A percentile compares a stretch with the other conserved stretches of the same genome.
These are phyloP conservation scores for Aspergillus ellipticus DNA, from an alignment of 495 filamentous ascomycete species.

Conservation along the genomic window DNA sequence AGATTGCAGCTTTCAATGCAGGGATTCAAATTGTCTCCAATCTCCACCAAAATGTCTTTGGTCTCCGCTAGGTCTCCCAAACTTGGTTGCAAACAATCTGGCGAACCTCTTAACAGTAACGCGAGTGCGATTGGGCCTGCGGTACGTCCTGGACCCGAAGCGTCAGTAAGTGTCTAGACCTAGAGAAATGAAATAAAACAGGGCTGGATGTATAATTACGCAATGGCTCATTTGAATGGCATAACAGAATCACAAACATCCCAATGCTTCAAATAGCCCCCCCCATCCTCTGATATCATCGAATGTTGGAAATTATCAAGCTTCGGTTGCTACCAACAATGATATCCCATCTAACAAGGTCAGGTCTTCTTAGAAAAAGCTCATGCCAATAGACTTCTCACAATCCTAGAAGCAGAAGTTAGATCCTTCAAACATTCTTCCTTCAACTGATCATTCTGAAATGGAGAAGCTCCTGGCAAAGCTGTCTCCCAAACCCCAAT, in stretches of 20 bases:
- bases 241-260: conserved; percentile 27
- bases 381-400: conserved; percentile 26
- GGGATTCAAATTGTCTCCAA: neutral
- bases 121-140: conserved; percentile 14
- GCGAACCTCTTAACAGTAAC: conserved; percentile 14
- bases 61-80: conserved; percentile 22
- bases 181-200: neutral
- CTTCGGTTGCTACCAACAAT: conserved; percentile 13
- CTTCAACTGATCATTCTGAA: conserved; percentile 27
- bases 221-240: neutral
- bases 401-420: conserved; percentile 52
- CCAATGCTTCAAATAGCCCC: conserved; percentile 23
- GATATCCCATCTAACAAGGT: conserved; percentile 35
- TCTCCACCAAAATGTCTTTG: conserved; percentile 25
- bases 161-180: conserved; percentile 23
- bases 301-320: conserved; percentile 37
- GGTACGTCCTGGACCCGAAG: conserved; percentile 22
- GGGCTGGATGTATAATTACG: neutral
- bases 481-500: conserved; percentile 27
- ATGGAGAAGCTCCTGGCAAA: conserved; percentile 39
- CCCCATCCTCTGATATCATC: conserved; percentile 36
- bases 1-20: conserved; percentile 4
- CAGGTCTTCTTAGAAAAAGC: conserved; percentile 10
- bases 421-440: conserved; percentile 30
- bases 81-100: conserved; percentile 22